These are phyloP conservation scores for Trametes elegans DNA, from an alignment of 768 basidiomycete genomes.

Conservation along the genomic window DNA sequence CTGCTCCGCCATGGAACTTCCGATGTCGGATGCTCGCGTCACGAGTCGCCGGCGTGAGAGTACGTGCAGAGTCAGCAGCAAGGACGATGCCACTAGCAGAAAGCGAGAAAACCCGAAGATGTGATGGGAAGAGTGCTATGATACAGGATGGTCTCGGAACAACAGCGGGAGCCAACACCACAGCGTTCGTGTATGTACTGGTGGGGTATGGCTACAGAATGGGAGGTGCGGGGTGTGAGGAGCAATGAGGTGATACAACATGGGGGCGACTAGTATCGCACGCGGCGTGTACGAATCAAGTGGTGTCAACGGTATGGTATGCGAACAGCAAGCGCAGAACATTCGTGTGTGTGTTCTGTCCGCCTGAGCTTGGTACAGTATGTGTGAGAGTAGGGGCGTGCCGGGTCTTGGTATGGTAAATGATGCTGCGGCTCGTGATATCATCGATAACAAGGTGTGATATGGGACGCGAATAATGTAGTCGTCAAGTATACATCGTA, in stretches of 20 bases:
- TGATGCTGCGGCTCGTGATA: slow-evolving; percentile 9
- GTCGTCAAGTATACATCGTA: too few species aligned
- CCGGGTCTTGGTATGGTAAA: slow-evolving; percentile 9
- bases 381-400: not conserved
- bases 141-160: not conserved
- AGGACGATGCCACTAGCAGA: too few species aligned
- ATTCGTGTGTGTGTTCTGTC: slow-evolving; percentile 11
- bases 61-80: too few species aligned
- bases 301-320: slow-evolving; percentile 2
- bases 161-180: not conserved
- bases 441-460: not conserved
- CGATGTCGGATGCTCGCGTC: too few species aligned
- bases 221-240: not conserved
- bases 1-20: too few species aligned
- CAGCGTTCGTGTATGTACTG: slow-evolving; percentile 9
- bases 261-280: not conserved
- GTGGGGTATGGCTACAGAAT: slow-evolving; percentile 1
- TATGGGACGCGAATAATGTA: slow-evolving; percentile 2
- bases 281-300: not conserved
- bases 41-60: too few species aligned
- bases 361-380: slow-evolving; percentile 7
- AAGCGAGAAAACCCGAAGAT: not conserved
- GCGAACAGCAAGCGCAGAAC: slow-evolving; percentile 1
- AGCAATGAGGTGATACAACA: slow-evolving; percentile 4
- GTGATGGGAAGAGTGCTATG: not conserved